Conservation (phyloP, 2,329 filamentous ascomycete species). For the Ilyonectria destructans region DNA sequence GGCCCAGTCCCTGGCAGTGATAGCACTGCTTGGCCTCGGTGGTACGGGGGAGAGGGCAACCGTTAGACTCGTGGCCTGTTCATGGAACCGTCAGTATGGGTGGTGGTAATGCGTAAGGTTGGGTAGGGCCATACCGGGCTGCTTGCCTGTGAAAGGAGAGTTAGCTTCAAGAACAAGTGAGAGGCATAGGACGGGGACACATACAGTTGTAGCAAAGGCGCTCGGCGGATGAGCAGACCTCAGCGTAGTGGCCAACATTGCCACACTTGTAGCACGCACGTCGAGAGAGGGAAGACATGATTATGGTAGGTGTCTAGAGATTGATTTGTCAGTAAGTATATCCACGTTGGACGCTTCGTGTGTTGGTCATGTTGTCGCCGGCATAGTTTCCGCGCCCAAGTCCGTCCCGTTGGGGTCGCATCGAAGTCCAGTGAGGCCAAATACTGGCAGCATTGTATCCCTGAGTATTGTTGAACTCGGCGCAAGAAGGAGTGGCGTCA, state of each 20-base stretch:
- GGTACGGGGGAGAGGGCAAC: constrained; percentile 95
- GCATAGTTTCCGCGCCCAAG: not conserved
- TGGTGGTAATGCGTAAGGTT: not conserved
- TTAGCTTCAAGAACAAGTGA: constrained; percentile 18
- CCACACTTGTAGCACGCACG: constrained; percentile 89
- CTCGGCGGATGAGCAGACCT: constrained; percentile 98
- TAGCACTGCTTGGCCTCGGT: constrained; percentile 99
- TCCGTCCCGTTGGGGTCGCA: constrained; percentile 2
- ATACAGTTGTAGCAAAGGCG: constrained; percentile 99
- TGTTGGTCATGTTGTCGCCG: not conserved
- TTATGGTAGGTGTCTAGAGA: constrained; percentile 49
- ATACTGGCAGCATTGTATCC: not conserved
- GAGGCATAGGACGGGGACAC: constrained; percentile 52
- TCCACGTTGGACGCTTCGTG: not conserved
- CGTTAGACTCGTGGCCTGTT: constrained; percentile 92
- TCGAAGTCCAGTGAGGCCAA: not conserved
- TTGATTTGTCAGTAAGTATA: constrained; percentile 31
- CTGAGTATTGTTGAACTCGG: not conserved
- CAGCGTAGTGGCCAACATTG: constrained; percentile 85
- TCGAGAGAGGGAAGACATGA: constrained; percentile 86
- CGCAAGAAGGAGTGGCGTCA: not conserved
- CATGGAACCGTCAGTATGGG: constrained; percentile 24
- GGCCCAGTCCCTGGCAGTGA: constrained; percentile 97
- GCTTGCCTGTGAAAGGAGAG: constrained; percentile 74
- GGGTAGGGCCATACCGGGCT: constrained; percentile 72